These are phyloP conservation scores for Ophiostoma quercus DNA, from an alignment of 2,329 filamentous ascomycete species.

Conservation along the genomic window DNA sequence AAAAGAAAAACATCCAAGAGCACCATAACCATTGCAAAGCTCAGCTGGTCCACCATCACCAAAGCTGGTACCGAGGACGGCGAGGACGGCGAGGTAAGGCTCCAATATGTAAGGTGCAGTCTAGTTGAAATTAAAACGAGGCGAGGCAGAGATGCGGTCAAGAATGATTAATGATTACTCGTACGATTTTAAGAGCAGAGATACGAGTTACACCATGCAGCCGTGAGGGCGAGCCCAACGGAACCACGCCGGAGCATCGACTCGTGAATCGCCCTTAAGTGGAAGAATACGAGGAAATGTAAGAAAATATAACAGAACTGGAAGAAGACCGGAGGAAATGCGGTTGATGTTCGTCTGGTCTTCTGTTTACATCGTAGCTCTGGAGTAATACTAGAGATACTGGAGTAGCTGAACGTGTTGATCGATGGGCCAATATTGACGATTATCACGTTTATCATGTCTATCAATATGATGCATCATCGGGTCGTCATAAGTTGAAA, in stretches of 20 bases:
- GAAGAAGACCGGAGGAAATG: background rate
- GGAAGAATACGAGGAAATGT: background rate
- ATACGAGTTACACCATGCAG: background rate
- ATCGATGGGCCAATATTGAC: background rate
- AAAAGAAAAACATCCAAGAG: background rate
- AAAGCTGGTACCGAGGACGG: constrained; percentile 3
- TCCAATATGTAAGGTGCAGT: background rate
- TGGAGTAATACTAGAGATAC: background rate
- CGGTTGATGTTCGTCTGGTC: background rate
- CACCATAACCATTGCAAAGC: background rate
- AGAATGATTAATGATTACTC: background rate
- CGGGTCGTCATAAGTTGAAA: background rate
- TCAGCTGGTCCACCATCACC: background rate
- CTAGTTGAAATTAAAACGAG: background rate
- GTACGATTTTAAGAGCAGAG: background rate
- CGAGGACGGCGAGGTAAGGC: constrained; percentile 13
- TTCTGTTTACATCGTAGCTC: background rate
- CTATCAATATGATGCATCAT: constrained; percentile 3
- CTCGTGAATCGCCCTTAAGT: background rate
- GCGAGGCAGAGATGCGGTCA: constrained; percentile 9
- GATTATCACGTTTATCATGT: background rate
- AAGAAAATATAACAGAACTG: no score
- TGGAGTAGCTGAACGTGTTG: background rate
- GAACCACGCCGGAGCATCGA: background rate
- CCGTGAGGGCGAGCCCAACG: background rate